Conservation (phyloP, 2,329 filamentous ascomycete species). For the Dactylonectria estremocensis region DNA sequence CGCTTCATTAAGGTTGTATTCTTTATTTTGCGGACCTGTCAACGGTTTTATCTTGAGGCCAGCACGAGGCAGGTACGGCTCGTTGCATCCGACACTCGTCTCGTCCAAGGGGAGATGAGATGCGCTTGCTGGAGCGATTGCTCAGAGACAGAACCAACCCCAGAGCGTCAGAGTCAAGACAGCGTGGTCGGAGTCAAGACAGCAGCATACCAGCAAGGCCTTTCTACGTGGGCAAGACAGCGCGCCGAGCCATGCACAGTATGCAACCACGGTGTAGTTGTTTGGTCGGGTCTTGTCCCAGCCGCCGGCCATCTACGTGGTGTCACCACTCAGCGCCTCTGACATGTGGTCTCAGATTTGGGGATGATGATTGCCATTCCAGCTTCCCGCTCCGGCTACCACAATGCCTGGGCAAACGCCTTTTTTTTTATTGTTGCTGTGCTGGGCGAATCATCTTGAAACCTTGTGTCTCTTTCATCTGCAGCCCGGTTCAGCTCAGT, state of each 20-base stretch:
- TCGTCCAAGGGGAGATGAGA: not conserved
- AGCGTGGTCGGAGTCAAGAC: not conserved
- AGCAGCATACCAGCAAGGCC: not conserved
- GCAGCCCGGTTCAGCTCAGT: conserved; percentile 16
- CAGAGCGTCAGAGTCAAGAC: not conserved
- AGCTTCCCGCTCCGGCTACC: conserved; percentile 10
- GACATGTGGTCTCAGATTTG: not conserved
- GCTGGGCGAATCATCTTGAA: conserved; percentile 23
- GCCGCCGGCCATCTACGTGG: not conserved
- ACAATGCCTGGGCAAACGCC: not conserved
- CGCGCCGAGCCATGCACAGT: not conserved
- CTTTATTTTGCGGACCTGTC: conserved; percentile 17
- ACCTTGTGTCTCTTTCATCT: conserved; percentile 11
- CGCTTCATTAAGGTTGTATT: conserved; percentile 20
- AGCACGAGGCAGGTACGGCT: not conserved
- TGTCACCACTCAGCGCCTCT: too few relatives aligned
- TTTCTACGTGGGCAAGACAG: not conserved
- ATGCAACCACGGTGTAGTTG: not conserved
- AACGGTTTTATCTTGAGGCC: conserved; percentile 19
- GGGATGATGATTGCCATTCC: not conserved
- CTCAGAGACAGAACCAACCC: not conserved
- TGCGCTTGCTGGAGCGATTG: not conserved
- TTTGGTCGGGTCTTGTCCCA: not conserved
- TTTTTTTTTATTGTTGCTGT: conserved; percentile 9
- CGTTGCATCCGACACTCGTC: conserved; percentile 4